These are phyloP conservation scores for Taiwanofungus camphoratus DNA, from an alignment of 1,284 basidiomycete species.

Conservation along the genomic window DNA sequence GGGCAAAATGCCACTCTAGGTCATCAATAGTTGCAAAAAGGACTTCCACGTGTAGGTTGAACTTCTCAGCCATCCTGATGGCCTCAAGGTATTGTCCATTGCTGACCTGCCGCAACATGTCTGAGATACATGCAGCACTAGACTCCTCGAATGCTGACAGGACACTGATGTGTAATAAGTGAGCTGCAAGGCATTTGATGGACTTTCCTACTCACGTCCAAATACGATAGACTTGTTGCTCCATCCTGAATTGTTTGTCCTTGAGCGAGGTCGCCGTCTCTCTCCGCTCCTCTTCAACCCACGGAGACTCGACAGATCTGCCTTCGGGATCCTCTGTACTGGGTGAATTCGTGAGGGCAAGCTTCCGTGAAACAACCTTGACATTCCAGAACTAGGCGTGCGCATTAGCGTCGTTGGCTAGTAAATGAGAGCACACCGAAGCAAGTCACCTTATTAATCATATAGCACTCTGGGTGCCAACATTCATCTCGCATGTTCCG, in stretches of 20 bases:
- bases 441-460: conserved; percentile 88
- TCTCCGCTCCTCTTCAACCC: conserved; percentile 69
- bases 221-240: conserved; percentile 96
- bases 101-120: conserved; percentile 97
- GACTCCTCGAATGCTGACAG: conserved; percentile 98
- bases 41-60: conserved; percentile 97
- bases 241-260: conserved; percentile 92
- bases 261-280: conserved; percentile 85
- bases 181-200: conserved; percentile 3
- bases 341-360: conserved; percentile 43
- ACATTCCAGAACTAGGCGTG: conserved; percentile 99
- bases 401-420: too few relatives aligned
- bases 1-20: conserved; percentile 86
- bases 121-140: conserved; percentile 98
- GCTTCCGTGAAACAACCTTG: conserved; percentile 81
- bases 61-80: conserved; percentile 97
- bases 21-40: conserved; percentile 97
- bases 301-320: conserved; percentile 39
- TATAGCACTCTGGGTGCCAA: conserved; percentile 99
- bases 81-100: conserved; percentile 95
- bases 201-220: conserved; percentile 68
- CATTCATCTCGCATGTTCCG: conserved; percentile 97
- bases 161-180: conserved; percentile 45
- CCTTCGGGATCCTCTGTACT: conserved; percentile 47
- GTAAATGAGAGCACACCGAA: conserved; percentile 19